Evolutionary conservation across 1,139 yeast species (phyloP).

Genomic region (Protomyces pachydermus): DNA sequence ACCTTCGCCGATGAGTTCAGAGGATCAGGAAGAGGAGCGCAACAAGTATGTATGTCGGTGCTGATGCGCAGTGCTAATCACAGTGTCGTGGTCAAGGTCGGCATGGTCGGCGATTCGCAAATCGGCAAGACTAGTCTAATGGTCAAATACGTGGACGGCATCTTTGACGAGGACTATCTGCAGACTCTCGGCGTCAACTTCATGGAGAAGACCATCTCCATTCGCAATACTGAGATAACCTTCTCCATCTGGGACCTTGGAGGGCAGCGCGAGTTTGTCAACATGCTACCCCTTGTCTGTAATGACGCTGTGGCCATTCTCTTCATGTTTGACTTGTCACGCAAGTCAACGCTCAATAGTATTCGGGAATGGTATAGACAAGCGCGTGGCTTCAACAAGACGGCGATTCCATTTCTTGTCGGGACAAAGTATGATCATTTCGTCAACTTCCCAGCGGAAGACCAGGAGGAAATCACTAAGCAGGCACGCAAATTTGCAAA

Average conservation of each 20-base stretch:
- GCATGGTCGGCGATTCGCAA: conserved; percentile 93
- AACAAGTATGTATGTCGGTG: conserved; percentile 2
- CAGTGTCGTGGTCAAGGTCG: conserved; percentile 76
- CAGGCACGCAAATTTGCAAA: conserved; percentile 82
- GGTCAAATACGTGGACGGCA: conserved; percentile 84
- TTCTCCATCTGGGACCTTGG: conserved; percentile 96
- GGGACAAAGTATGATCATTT: conserved; percentile 94
- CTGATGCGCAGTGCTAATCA: not conserved
- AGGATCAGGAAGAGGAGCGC: conserved; percentile 18
- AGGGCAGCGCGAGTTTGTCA: conserved; percentile 91
- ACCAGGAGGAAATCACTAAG: conserved; percentile 78
- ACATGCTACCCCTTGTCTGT: conserved; percentile 91
- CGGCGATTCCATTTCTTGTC: conserved; percentile 85
- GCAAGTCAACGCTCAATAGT: conserved; percentile 79
- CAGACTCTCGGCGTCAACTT: conserved; percentile 73
- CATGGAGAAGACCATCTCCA: conserved; percentile 83
- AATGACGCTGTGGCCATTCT: conserved; percentile 91
- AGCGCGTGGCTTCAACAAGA: conserved; percentile 80
- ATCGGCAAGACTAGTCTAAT: conserved; percentile 96
- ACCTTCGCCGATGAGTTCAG: not conserved
- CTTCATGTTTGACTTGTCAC: conserved; percentile 85
- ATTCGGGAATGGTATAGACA: conserved; percentile 94
- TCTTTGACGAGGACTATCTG: conserved; percentile 23
- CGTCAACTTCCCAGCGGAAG: conserved; percentile 61
- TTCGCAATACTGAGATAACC: conserved; percentile 82